Conservation (phyloP, 2,329 filamentous ascomycete genomes). For the Lasiodiplodia gonubiensis region DNA sequence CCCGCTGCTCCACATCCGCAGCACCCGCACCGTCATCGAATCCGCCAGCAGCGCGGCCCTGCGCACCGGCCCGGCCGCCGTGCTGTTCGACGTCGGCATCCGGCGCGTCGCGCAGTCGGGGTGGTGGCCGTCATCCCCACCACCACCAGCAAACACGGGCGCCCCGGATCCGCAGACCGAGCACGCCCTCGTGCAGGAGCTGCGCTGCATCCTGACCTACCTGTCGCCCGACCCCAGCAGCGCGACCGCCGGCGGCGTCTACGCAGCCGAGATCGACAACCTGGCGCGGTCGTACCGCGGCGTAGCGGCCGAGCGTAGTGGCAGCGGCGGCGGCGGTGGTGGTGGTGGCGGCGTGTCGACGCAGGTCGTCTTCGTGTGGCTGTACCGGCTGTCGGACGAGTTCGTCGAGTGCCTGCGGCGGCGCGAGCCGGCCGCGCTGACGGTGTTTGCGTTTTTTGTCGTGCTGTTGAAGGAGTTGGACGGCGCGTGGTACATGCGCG, state of each 20-base stretch:
- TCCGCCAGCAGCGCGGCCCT: background rate
- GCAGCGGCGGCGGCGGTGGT: too few relatives aligned
- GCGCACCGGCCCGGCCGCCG: background rate
- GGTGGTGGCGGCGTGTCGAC: background rate
- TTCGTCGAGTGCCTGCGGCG: background rate
- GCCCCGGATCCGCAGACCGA: background rate
- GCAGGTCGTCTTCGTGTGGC: constrained; percentile 5
- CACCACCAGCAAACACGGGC: too few relatives aligned
- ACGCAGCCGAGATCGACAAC: background rate
- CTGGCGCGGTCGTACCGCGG: background rate
- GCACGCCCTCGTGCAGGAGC: background rate
- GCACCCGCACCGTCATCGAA: background rate
- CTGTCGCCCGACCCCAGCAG: too few relatives aligned
- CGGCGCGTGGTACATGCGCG: background rate
- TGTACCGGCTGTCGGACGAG: background rate
- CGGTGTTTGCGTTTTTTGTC: constrained; percentile 4
- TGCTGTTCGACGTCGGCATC: background rate
- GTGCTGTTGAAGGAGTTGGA: constrained; percentile 8
- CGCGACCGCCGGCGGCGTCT: too few relatives aligned
- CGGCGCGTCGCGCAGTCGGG: background rate
- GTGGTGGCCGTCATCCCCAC: too few relatives aligned
- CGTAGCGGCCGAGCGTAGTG: background rate
- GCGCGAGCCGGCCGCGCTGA: background rate
- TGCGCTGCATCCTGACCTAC: background rate
- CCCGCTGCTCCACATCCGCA: background rate